Evolutionary conservation across 2,329 filamentous ascomycete genomes (phyloP), one percentile per base, ranked within the genome.

Genomic region (Lachnellula occidentalis): DNA sequence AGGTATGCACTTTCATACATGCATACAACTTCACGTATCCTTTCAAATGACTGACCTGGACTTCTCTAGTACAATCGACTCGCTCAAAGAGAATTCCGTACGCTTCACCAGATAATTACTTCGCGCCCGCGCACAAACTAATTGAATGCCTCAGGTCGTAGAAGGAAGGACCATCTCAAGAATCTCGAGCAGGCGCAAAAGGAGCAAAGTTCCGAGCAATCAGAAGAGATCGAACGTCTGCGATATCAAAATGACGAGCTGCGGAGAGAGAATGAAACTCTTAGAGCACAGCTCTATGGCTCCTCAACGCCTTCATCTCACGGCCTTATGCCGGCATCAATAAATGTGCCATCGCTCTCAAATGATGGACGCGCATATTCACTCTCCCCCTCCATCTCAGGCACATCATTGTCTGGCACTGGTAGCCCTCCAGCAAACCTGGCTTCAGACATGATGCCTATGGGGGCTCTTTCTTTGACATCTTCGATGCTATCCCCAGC

Each of bases 1-100:
- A 69, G 61, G 67, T 68, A 62, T 37, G 60, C 55, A 43, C 47
- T 48, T 46, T 36, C 4, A 22, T 15, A 21, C 15, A 34, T 27
- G 5, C 21, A 4, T 36, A 34, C 21, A 17, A 27, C 19, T 46
- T 24, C 17, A 17, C 12, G 27, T n/a, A n/a, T n/a, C n/a, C n/a
- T n/a, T n/a, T n/a, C n/a, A 39, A 34, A 21, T 37, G 50, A 48
- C n/a, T 46, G 50, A 22, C 51, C 50, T 19, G 50, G 8, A n/a
- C n/a, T n/a, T 15, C 9, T 52, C 17, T 22, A 70, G 68, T 70
- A 70, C 60, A 75, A 75, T 56, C 68, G 72, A 47, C 70, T 74
- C 59, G 73, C 73, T 46, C 73, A 75, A 54, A 62, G 73, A 60
- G 71, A 74, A 59, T 75, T 75, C 58, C 71, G 72, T 74, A 72